Evolutionary conservation across 768 basidiomycete species (phyloP).

Genomic region (Lactarius sanguifluus): DNA sequence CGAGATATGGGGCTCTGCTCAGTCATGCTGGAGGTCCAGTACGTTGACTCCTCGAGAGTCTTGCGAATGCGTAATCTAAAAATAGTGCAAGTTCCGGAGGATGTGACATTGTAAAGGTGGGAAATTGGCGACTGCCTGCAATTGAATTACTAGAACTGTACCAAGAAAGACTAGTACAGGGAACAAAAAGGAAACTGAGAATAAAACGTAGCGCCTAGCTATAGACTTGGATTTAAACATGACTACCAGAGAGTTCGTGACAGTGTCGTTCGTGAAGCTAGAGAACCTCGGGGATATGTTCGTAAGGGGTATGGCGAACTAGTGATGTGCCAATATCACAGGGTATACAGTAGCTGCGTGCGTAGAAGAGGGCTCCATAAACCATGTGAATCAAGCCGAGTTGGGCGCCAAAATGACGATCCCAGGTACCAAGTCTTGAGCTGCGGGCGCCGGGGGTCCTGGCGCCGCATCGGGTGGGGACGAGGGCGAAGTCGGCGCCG

Average conservation of each 20-base stretch:
- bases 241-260: neutral
- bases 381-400: neutral
- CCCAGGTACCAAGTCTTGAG: constrained; percentile 2
- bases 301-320: constrained; percentile 11
- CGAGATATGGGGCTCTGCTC: neutral
- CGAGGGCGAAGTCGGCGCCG: neutral
- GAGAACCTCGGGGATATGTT: constrained; percentile 3
- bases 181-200: neutral
- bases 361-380: neutral
- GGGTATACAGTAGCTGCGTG: neutral
- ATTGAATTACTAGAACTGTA: neutral
- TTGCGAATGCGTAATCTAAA: neutral
- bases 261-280: neutral
- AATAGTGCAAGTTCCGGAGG: neutral
- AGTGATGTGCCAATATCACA: neutral
- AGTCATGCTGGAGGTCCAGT: neutral
- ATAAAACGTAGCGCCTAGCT: neutral
- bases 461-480: constrained; percentile 15
- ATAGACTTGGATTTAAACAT: neutral
- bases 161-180: neutral
- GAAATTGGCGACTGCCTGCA: neutral
- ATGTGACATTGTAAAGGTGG: neutral
- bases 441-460: constrained; percentile 9
- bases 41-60: neutral
- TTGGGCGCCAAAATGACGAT: neutral